Conservation (phyloP, 345 rosid genomes). For the Arabis alpina region DNA sequence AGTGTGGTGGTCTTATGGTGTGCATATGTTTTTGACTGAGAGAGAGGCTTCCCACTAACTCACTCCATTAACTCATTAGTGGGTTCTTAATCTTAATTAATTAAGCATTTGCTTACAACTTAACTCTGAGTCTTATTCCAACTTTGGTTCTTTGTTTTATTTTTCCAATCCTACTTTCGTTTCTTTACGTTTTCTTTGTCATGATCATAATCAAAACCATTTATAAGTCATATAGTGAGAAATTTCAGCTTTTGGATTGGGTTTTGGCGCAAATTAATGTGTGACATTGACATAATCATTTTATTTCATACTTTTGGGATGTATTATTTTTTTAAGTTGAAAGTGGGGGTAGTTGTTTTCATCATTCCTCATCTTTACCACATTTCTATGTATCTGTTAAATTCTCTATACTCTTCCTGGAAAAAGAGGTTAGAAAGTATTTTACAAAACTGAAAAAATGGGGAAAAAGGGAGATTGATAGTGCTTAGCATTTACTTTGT, state of each 20-base stretch:
- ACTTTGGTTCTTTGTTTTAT: neutral
- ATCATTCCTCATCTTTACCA: slow-evolving; percentile 23
- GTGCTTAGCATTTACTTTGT: slow-evolving; percentile 33
- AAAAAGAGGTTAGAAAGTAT: slow-evolving; percentile 17
- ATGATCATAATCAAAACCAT: neutral
- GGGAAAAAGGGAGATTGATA: neutral
- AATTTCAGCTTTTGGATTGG: neutral
- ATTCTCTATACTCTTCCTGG: slow-evolving; percentile 5
- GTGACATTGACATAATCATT: slow-evolving; percentile 3
- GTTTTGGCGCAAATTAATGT: neutral
- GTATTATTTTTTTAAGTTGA: neutral
- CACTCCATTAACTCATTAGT: slow-evolving; percentile 31
- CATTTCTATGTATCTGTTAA: neutral
- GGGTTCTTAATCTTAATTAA: slow-evolving; percentile 19
- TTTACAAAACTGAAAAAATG: neutral
- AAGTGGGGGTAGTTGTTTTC: slow-evolving; percentile 8
- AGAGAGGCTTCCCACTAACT: slow-evolving; percentile 40
- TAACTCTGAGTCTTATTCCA: slow-evolving; percentile 2
- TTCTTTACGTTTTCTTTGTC: neutral
- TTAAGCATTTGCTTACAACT: slow-evolving; percentile 19
- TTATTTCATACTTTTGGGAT: neutral
- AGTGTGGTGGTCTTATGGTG: slow-evolving; percentile 37
- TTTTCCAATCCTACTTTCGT: slow-evolving; percentile 6
- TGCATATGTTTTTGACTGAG: slow-evolving; percentile 39
- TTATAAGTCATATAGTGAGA: neutral